Conservation (phyloP, 192 early-diverging fungal genomes). For the Jimgerdemannia lactiflua region DNA sequence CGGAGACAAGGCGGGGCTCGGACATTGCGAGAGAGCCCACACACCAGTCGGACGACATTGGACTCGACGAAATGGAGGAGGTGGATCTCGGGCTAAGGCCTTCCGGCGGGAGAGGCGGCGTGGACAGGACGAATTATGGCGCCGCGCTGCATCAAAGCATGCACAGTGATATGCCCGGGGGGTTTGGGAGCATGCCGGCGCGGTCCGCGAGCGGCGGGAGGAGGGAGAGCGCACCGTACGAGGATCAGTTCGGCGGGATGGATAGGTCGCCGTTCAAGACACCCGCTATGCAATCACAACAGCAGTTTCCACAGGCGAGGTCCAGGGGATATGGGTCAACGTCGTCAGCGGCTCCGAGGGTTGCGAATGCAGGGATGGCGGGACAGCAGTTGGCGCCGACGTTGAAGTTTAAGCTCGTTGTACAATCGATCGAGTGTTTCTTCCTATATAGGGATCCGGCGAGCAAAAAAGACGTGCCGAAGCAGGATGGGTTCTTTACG, state of each 20-base stretch:
- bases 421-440: conserved; percentile 3
- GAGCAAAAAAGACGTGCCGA: neutral
- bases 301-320: neutral
- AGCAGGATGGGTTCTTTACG: neutral
- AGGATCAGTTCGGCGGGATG: neutral
- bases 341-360: neutral
- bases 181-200: neutral
- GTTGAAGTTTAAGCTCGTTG: conserved; percentile 3
- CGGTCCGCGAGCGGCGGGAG: too few relatives aligned
- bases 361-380: neutral
- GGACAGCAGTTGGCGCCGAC: neutral
- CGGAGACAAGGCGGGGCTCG: too few relatives aligned
- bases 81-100: neutral
- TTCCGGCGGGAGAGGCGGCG: neutral
- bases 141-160: neutral
- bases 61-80: neutral
- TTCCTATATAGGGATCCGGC: conserved; percentile 9
- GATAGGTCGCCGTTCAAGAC: neutral
- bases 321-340: neutral
- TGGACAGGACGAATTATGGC: neutral
- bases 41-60: neutral
- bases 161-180: neutral
- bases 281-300: neutral
- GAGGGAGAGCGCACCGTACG: neutral
- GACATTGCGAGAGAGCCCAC: too few relatives aligned